phyloP scores from a whole-genome alignment of 2,329 filamentous ascomycete species.

The Aspergillus floridensis region DNA sequence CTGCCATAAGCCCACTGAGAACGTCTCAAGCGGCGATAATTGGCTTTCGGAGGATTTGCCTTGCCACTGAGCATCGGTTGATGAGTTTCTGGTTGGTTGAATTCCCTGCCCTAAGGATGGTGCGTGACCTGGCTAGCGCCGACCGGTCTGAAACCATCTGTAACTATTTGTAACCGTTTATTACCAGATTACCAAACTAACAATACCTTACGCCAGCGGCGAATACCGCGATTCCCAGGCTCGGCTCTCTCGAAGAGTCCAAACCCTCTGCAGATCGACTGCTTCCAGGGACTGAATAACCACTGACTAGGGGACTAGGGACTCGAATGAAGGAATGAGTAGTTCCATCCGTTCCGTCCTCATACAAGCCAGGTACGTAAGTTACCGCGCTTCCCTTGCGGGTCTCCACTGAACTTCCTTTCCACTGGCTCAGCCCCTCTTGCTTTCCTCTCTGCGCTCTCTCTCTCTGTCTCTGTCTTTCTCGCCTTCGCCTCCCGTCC shows the following conservation, averaged over 20 bases:
- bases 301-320: no score
- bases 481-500: conserved; percentile 24
- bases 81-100: conserved; percentile 18
- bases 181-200: conserved; percentile 11
- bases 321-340: no score
- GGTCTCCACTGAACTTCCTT: conserved; percentile 17
- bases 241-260: no score
- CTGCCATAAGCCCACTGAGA: conserved; percentile 14
- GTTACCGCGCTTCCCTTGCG: conserved; percentile 12
- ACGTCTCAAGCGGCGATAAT: conserved; percentile 3
- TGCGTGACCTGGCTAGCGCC: conserved; percentile 23
- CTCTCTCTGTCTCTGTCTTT: conserved; percentile 18
- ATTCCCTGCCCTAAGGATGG: conserved; percentile 17
- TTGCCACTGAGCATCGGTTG: conserved; percentile 23
- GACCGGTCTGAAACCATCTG: conserved; percentile 10
- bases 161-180: background rate
- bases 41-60: conserved; percentile 8
- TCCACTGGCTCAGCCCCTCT: conserved; percentile 34
- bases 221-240: background rate
- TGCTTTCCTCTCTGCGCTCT: conserved; percentile 3
- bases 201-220: background rate
- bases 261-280: background rate
- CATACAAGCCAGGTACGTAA: conserved; percentile 12
- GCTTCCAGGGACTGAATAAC: background rate
- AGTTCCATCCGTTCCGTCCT: background rate